Conservation (phyloP, 768 basidiomycete genomes). For the Dacryopinax primogenitus region DNA sequence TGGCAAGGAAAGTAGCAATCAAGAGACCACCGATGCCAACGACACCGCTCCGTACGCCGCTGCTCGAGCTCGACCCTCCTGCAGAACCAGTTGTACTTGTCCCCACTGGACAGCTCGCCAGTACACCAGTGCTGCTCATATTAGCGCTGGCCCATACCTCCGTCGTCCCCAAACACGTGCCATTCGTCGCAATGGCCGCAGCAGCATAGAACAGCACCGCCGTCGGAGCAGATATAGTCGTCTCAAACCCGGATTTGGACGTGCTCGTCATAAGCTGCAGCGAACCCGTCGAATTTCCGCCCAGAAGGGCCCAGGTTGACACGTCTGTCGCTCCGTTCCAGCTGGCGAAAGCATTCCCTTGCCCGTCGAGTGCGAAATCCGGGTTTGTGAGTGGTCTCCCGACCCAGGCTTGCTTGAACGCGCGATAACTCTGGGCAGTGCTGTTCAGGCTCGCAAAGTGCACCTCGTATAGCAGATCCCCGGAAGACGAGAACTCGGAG, state of each 20-base stretch:
- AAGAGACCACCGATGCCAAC: no score
- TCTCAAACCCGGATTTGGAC: conserved; percentile 19
- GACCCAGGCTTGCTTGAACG: conserved; percentile 16
- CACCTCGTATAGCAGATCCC: conserved; percentile 17
- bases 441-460: conserved; percentile 16
- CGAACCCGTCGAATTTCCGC: conserved; percentile 13
- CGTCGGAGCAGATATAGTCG: neutral
- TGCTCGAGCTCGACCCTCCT: neutral
- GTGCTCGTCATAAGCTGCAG: conserved; percentile 10
- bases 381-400: conserved; percentile 18
- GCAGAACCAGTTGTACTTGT: neutral
- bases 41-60: no score
- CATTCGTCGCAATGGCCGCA: neutral
- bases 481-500: conserved; percentile 18
- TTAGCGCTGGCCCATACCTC: neutral
- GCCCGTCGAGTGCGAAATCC: conserved; percentile 11
- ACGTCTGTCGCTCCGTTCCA: conserved; percentile 25
- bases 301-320: conserved; percentile 13
- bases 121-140: neutral
- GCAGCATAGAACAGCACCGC: neutral
- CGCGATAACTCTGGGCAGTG: conserved; percentile 22
- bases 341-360: conserved; percentile 16
- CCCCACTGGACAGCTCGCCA: neutral
- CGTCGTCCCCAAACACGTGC: neutral
- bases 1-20: no score